phyloP scores from a whole-genome alignment of 768 basidiomycete species.

The Cantharellus cinnabarinus region DNA sequence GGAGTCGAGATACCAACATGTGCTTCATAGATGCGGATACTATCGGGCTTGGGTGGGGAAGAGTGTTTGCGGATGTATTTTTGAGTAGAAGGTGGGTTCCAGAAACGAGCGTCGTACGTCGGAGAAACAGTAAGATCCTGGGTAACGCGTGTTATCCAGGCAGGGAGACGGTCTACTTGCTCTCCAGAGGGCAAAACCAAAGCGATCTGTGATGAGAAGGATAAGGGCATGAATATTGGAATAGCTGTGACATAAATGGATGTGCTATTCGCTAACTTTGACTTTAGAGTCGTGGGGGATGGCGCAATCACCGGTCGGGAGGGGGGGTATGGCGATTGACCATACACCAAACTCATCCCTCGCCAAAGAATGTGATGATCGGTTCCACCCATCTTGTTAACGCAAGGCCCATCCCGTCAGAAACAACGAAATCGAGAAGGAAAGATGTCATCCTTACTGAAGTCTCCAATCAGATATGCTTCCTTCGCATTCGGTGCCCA shows the following conservation, averaged over 20 bases:
- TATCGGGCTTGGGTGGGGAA: constrained; percentile 42
- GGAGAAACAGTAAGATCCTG: constrained; percentile 82
- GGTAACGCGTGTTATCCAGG: constrained; percentile 90
- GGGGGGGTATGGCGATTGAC: constrained; percentile 60
- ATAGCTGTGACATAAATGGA: background rate
- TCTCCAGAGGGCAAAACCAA: constrained; percentile 63
- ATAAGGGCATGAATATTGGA: background rate
- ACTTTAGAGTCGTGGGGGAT: constrained; percentile 92
- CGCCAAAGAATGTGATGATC: constrained; percentile 67
- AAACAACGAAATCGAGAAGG: background rate
- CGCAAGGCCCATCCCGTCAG: background rate
- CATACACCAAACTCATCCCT: constrained; percentile 75
- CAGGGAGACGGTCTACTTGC: constrained; percentile 79
- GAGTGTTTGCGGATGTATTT: constrained; percentile 67
- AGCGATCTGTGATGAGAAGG: constrained; percentile 43
- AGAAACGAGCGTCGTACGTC: constrained; percentile 91
- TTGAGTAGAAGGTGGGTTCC: constrained; percentile 70
- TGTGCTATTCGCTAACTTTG: constrained; percentile 34
- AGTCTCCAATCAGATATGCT: constrained; percentile 81
- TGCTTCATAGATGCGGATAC: constrained; percentile 81
- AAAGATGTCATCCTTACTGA: constrained; percentile 40
- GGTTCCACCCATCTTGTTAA: constrained; percentile 63
- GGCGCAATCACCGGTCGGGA: constrained; percentile 43
- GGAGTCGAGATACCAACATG: constrained; percentile 92
- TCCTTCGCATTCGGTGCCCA: constrained; percentile 86